Conservation (phyloP, 2,329 filamentous ascomycete species). For the Trichothecium roseum region DNA sequence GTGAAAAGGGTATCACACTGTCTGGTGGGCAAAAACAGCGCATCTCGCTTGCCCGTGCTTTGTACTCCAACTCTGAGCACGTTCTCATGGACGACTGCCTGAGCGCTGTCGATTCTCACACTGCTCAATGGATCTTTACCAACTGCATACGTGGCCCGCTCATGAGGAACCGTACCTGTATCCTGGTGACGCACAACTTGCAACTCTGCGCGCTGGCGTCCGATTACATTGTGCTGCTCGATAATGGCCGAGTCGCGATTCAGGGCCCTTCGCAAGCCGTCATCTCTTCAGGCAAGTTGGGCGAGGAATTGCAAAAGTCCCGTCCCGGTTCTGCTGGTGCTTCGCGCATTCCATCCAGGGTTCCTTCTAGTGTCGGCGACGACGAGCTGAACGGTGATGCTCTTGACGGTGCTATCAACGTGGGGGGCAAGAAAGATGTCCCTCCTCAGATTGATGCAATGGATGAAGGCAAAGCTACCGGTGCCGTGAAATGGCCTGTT, state of each 20-base stretch:
- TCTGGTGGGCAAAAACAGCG: constrained; percentile 97
- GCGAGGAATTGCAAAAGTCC: constrained; percentile 72
- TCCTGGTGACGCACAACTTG: constrained; percentile 92
- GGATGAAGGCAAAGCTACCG: constrained; percentile 71
- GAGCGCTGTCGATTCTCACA: constrained; percentile 94
- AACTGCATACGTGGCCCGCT: constrained; percentile 83
- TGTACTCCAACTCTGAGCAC: constrained; percentile 93
- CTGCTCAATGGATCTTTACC: constrained; percentile 95
- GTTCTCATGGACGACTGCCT: constrained; percentile 89
- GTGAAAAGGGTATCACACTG: constrained; percentile 93
- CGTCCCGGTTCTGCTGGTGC: constrained; percentile 56
- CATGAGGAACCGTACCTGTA: constrained; percentile 83
- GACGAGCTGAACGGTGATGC: constrained; percentile 41
- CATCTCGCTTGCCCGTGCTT: constrained; percentile 87
- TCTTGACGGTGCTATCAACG: constrained; percentile 32
- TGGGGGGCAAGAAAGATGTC: constrained; percentile 36
- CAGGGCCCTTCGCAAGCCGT: constrained; percentile 73
- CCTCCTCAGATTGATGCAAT: constrained; percentile 41
- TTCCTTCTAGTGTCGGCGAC: constrained; percentile 64
- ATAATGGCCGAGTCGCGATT: constrained; percentile 69
- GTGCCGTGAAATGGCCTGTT: constrained; percentile 80
- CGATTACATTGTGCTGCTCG: constrained; percentile 71
- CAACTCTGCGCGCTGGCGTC: constrained; percentile 76
- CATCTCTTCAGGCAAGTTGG: constrained; percentile 78
- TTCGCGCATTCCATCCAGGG: constrained; percentile 67